Conservation (phyloP, 352 stramenopile genomes). For the Albugo laibachii region DNA sequence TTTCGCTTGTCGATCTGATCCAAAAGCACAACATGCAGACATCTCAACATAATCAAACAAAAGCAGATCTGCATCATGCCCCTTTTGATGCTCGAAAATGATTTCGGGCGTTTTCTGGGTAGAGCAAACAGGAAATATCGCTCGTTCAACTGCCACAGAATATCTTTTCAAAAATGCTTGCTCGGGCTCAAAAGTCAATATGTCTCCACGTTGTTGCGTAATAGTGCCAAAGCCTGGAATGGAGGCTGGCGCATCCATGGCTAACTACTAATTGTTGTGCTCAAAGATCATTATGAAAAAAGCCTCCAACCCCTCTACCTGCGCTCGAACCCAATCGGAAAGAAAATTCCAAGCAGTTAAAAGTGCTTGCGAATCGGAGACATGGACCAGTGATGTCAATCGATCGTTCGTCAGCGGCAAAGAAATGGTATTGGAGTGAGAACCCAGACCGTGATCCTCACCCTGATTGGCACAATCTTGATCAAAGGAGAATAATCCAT, state of each 20-base stretch:
- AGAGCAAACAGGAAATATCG: background rate
- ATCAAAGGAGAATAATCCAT: too few relatives aligned
- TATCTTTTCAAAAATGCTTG: constrained; percentile 30
- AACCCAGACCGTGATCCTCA: too few relatives aligned
- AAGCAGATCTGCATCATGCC: too few relatives aligned
- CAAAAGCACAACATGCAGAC: constrained; percentile 29
- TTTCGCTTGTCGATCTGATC: constrained; percentile 28
- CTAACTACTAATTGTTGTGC: constrained; percentile 17
- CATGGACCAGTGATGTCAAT: too few relatives aligned
- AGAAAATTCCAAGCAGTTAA: constrained; percentile 29
- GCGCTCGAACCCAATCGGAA: constrained; percentile 42
- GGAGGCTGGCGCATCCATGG: constrained; percentile 39
- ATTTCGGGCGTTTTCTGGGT: too few relatives aligned
- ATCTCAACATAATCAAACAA: constrained; percentile 48
- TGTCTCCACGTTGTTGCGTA: constrained; percentile 12
- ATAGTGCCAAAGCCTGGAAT: constrained; percentile 53
- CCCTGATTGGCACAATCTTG: too few relatives aligned
- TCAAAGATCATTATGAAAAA: background rate
- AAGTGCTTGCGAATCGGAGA: constrained; percentile 19
- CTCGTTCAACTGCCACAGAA: constrained; percentile 15
- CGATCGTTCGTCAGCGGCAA: too few relatives aligned
- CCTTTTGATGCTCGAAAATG: too few relatives aligned
- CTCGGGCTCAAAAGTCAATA: constrained; percentile 30
- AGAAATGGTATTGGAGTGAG: too few relatives aligned
- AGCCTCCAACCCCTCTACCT: constrained; percentile 10